A percentile compares a stretch with the other conserved stretches of the same genome.
Evolutionary conservation across 306 rosid species (phyloP).

Genomic region (Dryas octopetala): DNA sequence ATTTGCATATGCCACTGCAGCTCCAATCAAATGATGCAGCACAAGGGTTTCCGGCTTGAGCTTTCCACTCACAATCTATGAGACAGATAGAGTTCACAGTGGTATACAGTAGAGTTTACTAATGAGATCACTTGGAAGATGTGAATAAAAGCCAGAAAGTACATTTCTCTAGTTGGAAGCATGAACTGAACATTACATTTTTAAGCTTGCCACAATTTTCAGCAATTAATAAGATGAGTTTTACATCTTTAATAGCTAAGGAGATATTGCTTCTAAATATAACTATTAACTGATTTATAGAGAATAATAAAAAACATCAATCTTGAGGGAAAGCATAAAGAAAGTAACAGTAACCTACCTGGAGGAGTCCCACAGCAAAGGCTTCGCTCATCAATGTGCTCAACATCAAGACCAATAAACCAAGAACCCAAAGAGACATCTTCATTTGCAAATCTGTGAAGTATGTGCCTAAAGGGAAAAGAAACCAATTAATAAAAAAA

Average conservation of each 20-base stretch:
- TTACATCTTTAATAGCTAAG: background rate
- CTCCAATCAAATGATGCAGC: slow-evolving; percentile 65
- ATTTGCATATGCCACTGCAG: slow-evolving; percentile 68
- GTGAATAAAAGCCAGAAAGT: background rate
- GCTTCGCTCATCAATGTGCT: slow-evolving; percentile 58
- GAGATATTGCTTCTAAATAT: background rate
- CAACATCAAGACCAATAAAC: slow-evolving; percentile 65
- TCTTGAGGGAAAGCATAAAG: background rate
- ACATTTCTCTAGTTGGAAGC: background rate
- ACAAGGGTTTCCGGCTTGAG: slow-evolving; percentile 61
- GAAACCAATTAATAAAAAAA: background rate
- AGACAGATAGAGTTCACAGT: background rate
- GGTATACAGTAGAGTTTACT: background rate
- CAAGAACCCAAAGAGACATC: slow-evolving; percentile 68
- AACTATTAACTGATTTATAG: background rate
- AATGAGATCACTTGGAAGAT: background rate
- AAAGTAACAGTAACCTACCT: slow-evolving; percentile 28
- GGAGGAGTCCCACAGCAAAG: slow-evolving; percentile 61
- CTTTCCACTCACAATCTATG: slow-evolving; percentile 63
- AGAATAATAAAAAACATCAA: background rate
- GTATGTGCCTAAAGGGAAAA: slow-evolving; percentile 41
- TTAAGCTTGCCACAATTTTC: background rate
- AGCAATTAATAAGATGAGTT: background rate
- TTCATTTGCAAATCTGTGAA: slow-evolving; percentile 60
- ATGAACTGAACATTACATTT: background rate